phyloP scores from a whole-genome alignment of 129 eudicot genomes.

The Lactuca sativa region DNA sequence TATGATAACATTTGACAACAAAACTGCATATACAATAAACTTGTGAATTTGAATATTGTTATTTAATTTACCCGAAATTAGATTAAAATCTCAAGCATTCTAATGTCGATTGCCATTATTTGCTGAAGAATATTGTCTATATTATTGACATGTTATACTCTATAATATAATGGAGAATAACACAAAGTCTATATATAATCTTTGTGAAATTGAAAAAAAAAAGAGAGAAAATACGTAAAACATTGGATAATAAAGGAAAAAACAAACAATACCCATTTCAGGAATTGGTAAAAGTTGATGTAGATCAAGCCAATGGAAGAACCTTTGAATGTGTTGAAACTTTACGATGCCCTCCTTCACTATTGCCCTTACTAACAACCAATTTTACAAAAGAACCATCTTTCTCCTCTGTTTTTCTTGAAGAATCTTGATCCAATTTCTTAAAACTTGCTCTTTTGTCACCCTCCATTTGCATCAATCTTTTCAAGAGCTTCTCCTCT shows the following conservation, averaged over 20 bases:
- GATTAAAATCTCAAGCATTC: background rate
- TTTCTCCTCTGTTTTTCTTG: conserved; percentile 34
- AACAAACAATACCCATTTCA: background rate
- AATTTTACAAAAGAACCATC: conserved; percentile 42
- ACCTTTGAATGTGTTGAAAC: conserved; percentile 55
- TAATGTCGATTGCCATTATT: conserved; percentile 3
- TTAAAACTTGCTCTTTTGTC: conserved; percentile 36
- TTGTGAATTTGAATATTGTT: background rate
- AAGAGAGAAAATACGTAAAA: background rate
- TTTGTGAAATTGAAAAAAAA: background rate
- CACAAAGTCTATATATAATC: conserved; percentile 6
- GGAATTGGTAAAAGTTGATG: conserved; percentile 30
- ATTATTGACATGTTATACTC: conserved; percentile 12
- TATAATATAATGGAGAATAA: conserved; percentile 1
- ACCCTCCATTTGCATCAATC: conserved; percentile 61
- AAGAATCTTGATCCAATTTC: conserved; percentile 40
- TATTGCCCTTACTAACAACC: conserved; percentile 40
- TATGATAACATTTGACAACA: background rate
- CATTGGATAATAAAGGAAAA: background rate
- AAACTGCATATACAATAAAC: background rate
- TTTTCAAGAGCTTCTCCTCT: conserved; percentile 71
- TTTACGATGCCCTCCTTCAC: conserved; percentile 37
- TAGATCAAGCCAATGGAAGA: conserved; percentile 69
- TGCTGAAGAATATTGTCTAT: background rate
- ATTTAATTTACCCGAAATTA: background rate